Evolutionary conservation across 805 yeast species (phyloP).

Genomic region (Hanseniaspora taiwanica): DNA sequence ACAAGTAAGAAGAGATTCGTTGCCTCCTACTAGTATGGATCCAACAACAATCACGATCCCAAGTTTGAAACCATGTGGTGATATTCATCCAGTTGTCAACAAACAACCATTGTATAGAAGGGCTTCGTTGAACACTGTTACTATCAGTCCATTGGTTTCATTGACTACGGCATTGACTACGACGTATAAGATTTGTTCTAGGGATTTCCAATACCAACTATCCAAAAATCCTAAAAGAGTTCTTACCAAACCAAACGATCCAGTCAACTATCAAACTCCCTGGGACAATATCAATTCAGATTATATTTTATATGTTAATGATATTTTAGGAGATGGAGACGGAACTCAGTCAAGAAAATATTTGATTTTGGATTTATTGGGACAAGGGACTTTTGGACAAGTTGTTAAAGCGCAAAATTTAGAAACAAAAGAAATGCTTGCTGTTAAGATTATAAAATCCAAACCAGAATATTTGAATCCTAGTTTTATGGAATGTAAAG

Average conservation of each 20-base stretch:
- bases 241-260: constrained; percentile 83
- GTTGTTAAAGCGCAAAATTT: constrained; percentile 78
- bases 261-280: constrained; percentile 58
- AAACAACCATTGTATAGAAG: constrained; percentile 56
- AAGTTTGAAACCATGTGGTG: constrained; percentile 30
- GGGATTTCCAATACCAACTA: constrained; percentile 69
- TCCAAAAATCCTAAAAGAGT: constrained; percentile 85
- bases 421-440: constrained; percentile 73
- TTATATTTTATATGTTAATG: constrained; percentile 88
- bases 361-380: constrained; percentile 78
- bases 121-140: constrained; percentile 48
- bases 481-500: constrained; percentile 77
- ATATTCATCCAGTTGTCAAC: constrained; percentile 48
- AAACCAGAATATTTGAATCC: constrained; percentile 86
- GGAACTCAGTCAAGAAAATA: constrained; percentile 32
- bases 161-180: constrained; percentile 65
- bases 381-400: constrained; percentile 97
- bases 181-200: constrained; percentile 75
- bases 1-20: constrained; percentile 22
- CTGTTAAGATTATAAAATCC: constrained; percentile 88
- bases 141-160: constrained; percentile 69
- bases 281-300: constrained; percentile 80
- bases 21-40: too few species aligned
- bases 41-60: constrained; percentile 17
- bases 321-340: constrained; percentile 75